Conservation (phyloP, 2,329 filamentous ascomycete genomes). For the Alternaria infectoria region DNA sequence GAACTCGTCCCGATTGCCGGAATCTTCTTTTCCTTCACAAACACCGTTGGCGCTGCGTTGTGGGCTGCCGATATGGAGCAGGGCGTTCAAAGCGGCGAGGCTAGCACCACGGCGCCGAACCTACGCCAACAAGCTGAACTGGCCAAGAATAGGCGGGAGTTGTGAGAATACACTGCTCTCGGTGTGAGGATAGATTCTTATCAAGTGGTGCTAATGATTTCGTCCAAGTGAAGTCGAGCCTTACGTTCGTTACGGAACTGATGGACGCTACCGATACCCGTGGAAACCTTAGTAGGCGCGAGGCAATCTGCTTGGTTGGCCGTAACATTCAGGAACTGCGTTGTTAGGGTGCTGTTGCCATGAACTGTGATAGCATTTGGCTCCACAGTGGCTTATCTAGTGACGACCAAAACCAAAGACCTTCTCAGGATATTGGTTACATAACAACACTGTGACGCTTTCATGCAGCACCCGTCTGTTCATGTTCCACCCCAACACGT, state of each 20-base stretch:
- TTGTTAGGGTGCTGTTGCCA: neutral
- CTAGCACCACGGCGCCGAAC: conserved; percentile 42
- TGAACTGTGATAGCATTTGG: neutral
- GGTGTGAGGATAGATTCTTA: neutral
- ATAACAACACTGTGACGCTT: neutral
- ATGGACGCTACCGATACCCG: conserved; percentile 36
- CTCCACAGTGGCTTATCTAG: neutral
- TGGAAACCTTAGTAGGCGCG: conserved; percentile 45
- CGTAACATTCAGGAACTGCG: conserved; percentile 5
- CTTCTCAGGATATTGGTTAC: neutral
- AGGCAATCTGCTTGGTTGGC: conserved; percentile 42
- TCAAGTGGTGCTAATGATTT: conserved; percentile 11
- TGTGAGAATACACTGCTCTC: conserved; percentile 27
- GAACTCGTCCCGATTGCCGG: conserved; percentile 85
- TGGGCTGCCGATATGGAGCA: conserved; percentile 87
- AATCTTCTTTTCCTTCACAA: conserved; percentile 88
- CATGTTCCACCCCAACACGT: neutral
- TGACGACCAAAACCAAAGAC: neutral
- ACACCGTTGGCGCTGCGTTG: conserved; percentile 89
- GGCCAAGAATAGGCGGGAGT: conserved; percentile 41
- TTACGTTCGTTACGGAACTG: conserved; percentile 15
- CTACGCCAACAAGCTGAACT: conserved; percentile 46
- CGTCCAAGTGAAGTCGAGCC: conserved; percentile 13
- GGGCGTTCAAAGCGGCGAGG: conserved; percentile 17
- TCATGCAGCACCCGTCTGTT: neutral